Evolutionary conservation across 2,329 filamentous ascomycete species (phyloP).

Genomic region (Curvularia spicifera): DNA sequence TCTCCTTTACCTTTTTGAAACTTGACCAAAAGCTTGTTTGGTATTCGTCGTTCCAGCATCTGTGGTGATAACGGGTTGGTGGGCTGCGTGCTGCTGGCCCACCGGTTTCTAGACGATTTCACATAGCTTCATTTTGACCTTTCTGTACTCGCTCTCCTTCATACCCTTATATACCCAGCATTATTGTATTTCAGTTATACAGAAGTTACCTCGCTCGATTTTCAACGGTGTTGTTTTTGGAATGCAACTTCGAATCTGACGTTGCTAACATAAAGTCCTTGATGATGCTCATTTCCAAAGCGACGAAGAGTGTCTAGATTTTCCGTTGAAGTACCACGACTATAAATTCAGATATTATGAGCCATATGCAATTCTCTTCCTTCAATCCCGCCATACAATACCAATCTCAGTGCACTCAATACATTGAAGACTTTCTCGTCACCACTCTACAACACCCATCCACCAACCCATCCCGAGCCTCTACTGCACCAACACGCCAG

Average conservation of each 20-base stretch:
- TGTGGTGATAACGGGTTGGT: neutral
- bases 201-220: neutral
- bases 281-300: neutral
- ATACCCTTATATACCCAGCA: neutral
- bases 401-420: neutral
- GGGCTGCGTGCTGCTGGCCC: neutral
- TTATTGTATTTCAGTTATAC: neutral
- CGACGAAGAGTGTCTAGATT: neutral
- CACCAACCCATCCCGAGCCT: constrained; percentile 21
- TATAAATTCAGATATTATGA: neutral
- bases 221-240: neutral
- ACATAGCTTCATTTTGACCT: neutral
- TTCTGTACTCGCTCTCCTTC: neutral
- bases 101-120: neutral
- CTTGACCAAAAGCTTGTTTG: neutral
- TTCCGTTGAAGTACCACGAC: no score
- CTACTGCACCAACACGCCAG: constrained; percentile 23
- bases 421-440: neutral
- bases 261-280: neutral
- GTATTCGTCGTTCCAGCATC: neutral
- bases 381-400: neutral
- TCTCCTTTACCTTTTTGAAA: neutral
- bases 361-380: neutral
- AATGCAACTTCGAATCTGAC: neutral
- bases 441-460: neutral